Base-by-base conservation (phyloP, 139 green algal species). In the Nannochloris sp. region DNA sequence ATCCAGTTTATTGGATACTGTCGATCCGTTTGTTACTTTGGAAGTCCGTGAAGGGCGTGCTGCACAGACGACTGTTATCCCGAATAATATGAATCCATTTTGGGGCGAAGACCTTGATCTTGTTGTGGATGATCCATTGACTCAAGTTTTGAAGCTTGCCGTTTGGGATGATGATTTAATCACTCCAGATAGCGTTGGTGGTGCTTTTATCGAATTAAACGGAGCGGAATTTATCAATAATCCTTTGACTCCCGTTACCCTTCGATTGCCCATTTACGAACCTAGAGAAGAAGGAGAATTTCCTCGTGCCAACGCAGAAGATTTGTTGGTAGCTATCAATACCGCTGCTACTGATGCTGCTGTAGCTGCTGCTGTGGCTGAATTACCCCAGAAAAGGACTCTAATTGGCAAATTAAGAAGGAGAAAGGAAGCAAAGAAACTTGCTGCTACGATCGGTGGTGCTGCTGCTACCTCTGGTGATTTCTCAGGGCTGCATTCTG, bases 61-160 rank as follows among this genome's bases (percentile, higher is more conserved):
- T 13, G 19, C 24, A 23, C 42, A 54, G 34, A 79, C 74, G 10
- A 47, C 12, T 9, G 27, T 44, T 19, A 54, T 86, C 19, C 60
- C 70, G 30, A 79, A 81, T 68, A 83, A 47, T 37, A 65, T 54
- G 30, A 81, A 70, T 47, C 78, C 81, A 1, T 44, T 67, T 45
- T 90, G 65, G 47, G 66, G 86, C 51, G 70, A 91, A 67, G 71
- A 82, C 57, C 85, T 88, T 38, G 69, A 82, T 39, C 60, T 89
- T 15, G 73, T 89, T 45, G 55, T 77, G 39, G 62, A 77, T 47
- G 42, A 62, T 38, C 38, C 39, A 53, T 55, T 66, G 54, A 65
- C 73, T 10, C 83, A 91, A 67, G 39, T 9, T 2, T 63, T 91
- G 13, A 77, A 64, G 27, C 51, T 89, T 6, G 36, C 35, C 6